Base-by-base conservation (phyloP, 495 filamentous ascomycete genomes). In the Trichoderma parareesei region DNA sequence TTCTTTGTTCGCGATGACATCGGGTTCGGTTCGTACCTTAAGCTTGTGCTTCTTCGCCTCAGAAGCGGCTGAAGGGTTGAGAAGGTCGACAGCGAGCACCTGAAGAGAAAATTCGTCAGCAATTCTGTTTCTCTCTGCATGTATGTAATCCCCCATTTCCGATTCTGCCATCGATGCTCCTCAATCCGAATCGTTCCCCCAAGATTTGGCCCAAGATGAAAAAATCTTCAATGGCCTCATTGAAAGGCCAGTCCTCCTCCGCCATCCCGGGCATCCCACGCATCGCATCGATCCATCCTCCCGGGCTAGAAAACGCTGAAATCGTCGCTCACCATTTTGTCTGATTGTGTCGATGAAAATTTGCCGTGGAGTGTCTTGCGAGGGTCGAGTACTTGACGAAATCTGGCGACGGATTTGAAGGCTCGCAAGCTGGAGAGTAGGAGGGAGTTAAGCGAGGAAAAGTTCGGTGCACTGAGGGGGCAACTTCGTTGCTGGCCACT, bases 41-140 rank as follows among this genome's bases (percentile, higher is more conserved):
- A 98, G 88, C 90, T 98, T 98, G 88, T 98, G 94, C 87, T 96
- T 97, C 80, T 91, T 87, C 69, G 90, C 92, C 88, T 98, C 94
- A 74, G 92, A 86, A 75, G 90, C 90, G 76, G 94, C 92, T 74
- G 87, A 88, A 72, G 94, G 94, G 88, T 98, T 97, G 80, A 98
- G 90, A 71, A 98, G 93, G 88, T 98, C 94, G 85, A 97, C 89
- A 80, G 94, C 93, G 87, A 98, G 92, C 93, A 97, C 92, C 94
- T 98, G 27, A 76, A 65, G 65, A 65, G 33, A 68, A 65, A 64
- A 68, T 72, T 65, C 64, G 74, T 82, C 72, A 83, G 80, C 77
- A 71, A 62, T 9, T 42, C 18, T 40, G 33, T 69, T 18, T 65
- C 42, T 53, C 44, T 14, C 55, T 57, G 27, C 7, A 35, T 37